Base-by-base conservation (phyloP, 345 rosid species). In the Corymbia maculata region DNA sequence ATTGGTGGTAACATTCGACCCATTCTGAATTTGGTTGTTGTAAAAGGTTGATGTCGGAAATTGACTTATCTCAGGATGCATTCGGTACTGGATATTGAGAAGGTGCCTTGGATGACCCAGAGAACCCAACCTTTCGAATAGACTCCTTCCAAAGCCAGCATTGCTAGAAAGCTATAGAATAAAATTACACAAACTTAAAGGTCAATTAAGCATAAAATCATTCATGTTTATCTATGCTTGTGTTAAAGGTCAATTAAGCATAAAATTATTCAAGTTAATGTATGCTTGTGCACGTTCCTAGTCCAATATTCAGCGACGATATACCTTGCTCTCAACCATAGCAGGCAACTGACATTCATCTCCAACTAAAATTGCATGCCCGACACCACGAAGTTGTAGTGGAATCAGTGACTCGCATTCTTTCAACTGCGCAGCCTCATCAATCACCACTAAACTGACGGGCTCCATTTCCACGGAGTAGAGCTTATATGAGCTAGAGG, bases 391-490 rank as follows among this genome's bases (percentile, higher is more conserved):
- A 57, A 88, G 86, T 49, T 88, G 80, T 12, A 88, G 79, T 0
- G 89, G 89, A 28, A 87, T 87, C 36, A 79, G 9, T n/a, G 86
- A 87, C 68, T 87, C 88, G 4, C 88, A 87, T 87, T 88, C 89
- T 32, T 84, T 88, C 61, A 88, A n/a, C 86, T 80, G 86, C 6
- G 89, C 86, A 5, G 89, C 89, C 52, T 88, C 89, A 13, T 88
- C 89, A 19, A 88, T 88, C 13, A 88, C 86, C 52, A 88, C 26
- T 30, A 80, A 47, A 16, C 85, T 57, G 75, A 82, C 22, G 49
- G 89, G 89, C 68, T 42, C 1, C 86, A 80, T 57, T 22, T 52
- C 79, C 42, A 42, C 6, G 0, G 0, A 44, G 13, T 24, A 24
- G 47, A 88, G 79, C 61, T 84, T 88, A 47, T 45, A 64, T 15